A percentile compares a stretch with the other conserved stretches of the same genome.
phyloP scores from a whole-genome alignment of 495 filamentous ascomycete species.

The Mytilinidion resinicola region DNA sequence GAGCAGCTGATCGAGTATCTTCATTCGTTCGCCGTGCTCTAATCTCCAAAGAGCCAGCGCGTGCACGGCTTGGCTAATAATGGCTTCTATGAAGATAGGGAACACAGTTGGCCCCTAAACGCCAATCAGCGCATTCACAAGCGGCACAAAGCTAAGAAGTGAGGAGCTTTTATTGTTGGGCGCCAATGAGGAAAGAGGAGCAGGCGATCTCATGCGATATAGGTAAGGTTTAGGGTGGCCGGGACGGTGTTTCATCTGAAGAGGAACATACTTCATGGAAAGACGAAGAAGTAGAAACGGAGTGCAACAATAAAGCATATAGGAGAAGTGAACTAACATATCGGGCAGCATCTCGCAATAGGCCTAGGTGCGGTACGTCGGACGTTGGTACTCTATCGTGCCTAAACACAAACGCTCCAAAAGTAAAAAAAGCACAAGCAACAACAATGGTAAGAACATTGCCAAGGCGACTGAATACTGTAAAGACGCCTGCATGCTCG shows the following conservation, averaged over 20 bases:
- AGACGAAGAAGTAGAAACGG: no score
- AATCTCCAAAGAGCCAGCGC: conserved; percentile 20
- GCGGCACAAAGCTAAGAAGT: background rate
- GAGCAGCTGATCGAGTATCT: conserved; percentile 16
- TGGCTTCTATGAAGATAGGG: conserved; percentile 20
- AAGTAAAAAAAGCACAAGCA: conserved; percentile 8
- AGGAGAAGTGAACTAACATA: conserved; percentile 5
- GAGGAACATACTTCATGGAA: no score
- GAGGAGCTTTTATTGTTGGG: background rate
- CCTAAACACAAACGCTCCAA: conserved; percentile 5
- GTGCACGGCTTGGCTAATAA: conserved; percentile 16
- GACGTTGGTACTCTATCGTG: conserved; percentile 7
- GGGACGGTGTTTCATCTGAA: no score
- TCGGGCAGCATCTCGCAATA: conserved; percentile 7
- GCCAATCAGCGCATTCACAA: background rate
- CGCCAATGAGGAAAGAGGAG: no score
- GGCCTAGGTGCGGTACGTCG: conserved; percentile 6
- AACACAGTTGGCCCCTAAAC: conserved; percentile 16
- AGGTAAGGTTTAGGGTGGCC: no score
- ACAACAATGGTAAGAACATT: conserved; percentile 8
- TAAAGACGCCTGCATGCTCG: conserved; percentile 1
- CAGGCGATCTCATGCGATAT: no score
- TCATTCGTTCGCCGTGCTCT: conserved; percentile 22
- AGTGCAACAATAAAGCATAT: no score
- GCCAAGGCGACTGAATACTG: conserved; percentile 7